Percentiles rank a stretch among this genome's conserved stretches.
These are phyloP conservation scores for Lonicera japonica DNA, from an alignment of 129 eudicot species.

Conservation along the genomic window DNA sequence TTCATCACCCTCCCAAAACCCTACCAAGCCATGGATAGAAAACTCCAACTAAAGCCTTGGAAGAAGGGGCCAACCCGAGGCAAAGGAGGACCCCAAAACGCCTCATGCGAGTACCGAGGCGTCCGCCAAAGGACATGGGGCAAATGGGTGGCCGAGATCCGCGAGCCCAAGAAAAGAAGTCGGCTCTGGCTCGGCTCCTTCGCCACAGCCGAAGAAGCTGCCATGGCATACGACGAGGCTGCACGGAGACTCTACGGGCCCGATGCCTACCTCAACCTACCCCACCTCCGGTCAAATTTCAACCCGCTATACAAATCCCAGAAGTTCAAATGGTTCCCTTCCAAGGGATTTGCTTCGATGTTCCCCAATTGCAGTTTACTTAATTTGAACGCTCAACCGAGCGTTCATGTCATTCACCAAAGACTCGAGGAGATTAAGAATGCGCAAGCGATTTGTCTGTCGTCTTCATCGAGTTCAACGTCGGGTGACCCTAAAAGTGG, in stretches of 20 bases:
- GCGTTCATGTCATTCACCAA: slow-evolving; percentile 87
- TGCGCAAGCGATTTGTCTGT: slow-evolving; percentile 21
- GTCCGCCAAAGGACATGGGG: slow-evolving; percentile 97
- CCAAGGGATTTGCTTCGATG: slow-evolving; percentile 50
- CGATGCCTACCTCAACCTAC: slow-evolving; percentile 85
- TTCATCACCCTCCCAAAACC: slow-evolving; percentile 5
- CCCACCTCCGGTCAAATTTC: slow-evolving; percentile 69
- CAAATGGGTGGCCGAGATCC: slow-evolving; percentile 94
- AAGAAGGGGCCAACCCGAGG: slow-evolving; percentile 95
- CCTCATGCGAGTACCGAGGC: slow-evolving; percentile 81
- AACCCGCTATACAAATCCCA: slow-evolving; percentile 86
- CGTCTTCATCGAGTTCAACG: slow-evolving; percentile 47
- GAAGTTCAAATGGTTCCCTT: slow-evolving; percentile 81
- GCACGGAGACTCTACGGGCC: slow-evolving; percentile 88
- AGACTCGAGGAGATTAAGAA: slow-evolving; percentile 77
- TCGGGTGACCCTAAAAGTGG: slow-evolving; percentile 31
- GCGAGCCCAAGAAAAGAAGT: slow-evolving; percentile 86
- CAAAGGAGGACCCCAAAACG: slow-evolving; percentile 93
- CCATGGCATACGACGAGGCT: slow-evolving; percentile 92
- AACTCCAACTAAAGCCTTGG: slow-evolving; percentile 77
- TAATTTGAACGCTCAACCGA: slow-evolving; percentile 81
- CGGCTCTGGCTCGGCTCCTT: slow-evolving; percentile 90
- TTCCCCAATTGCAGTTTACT: slow-evolving; percentile 62
- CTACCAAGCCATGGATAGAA: slow-evolving; percentile 49
- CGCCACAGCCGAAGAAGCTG: slow-evolving; percentile 91